Conservation (phyloP, 2,329 filamentous ascomycete genomes). For the Biscogniauxia marginata region DNA sequence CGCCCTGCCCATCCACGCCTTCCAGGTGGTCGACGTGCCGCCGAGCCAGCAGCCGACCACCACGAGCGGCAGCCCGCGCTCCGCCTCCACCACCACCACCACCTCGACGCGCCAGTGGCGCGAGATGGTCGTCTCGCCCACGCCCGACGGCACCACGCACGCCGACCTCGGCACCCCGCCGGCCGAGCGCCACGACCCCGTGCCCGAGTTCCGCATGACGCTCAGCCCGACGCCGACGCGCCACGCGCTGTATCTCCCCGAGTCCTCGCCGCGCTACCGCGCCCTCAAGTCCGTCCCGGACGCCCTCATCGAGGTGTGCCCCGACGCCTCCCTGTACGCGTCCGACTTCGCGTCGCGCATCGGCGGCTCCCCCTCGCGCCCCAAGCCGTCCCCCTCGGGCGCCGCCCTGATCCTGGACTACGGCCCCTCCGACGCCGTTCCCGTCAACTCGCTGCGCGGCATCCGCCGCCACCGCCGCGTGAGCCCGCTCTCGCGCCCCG, state of each 20-base stretch:
- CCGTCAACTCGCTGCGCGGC: slow-evolving; percentile 85
- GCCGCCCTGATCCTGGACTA: slow-evolving; percentile 97
- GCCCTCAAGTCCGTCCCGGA: slow-evolving; percentile 65
- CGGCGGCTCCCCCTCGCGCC: slow-evolving; percentile 59
- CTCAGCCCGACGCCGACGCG: slow-evolving; percentile 74
- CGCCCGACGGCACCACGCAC: slow-evolving; percentile 54
- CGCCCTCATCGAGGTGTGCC: slow-evolving; percentile 84
- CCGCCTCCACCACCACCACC: slow-evolving; percentile 42
- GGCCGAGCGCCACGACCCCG: slow-evolving; percentile 49
- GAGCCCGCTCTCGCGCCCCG: slow-evolving; percentile 76
- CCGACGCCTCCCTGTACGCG: slow-evolving; percentile 78
- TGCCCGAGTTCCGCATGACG: slow-evolving; percentile 85
- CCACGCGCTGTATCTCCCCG: slow-evolving; percentile 81
- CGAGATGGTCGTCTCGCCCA: slow-evolving; percentile 74
- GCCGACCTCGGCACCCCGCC: slow-evolving; percentile 53
- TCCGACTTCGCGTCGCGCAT: slow-evolving; percentile 82
- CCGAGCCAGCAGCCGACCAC: slow-evolving; percentile 40
- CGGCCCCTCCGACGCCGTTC: slow-evolving; percentile 74
- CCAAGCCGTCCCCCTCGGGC: slow-evolving; percentile 67
- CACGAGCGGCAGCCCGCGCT: slow-evolving; percentile 46
- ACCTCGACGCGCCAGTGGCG: slow-evolving; percentile 64
- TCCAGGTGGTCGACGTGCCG: slow-evolving; percentile 67
- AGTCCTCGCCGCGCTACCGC: slow-evolving; percentile 76
- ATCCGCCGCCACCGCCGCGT: slow-evolving; percentile 76
- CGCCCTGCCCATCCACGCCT: slow-evolving; percentile 92